Percentiles rank a stretch among this genome's conserved stretches.
phyloP scores from a whole-genome alignment of 768 basidiomycete genomes.

The Daedaleopsis nitida region DNA sequence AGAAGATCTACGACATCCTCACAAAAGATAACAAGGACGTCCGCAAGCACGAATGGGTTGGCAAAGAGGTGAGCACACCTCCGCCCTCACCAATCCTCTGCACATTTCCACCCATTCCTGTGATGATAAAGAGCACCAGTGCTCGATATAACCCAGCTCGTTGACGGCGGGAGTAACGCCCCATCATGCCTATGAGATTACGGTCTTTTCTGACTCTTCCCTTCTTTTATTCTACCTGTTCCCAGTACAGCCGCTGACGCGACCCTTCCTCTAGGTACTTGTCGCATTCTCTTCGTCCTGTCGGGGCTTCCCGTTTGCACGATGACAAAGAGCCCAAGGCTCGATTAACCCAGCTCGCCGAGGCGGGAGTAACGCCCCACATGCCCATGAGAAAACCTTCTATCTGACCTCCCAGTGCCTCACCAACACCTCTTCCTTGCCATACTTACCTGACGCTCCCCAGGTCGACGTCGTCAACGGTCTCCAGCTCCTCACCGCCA shows the following conservation, averaged over 20 bases:
- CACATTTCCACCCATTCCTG: not conserved
- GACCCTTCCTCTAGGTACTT: slow-evolving; percentile 24
- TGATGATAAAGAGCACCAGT: slow-evolving; percentile 51
- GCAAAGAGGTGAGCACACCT: slow-evolving; percentile 83
- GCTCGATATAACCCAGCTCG: slow-evolving; percentile 60
- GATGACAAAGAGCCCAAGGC: slow-evolving; percentile 84
- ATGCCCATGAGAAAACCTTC: slow-evolving; percentile 64
- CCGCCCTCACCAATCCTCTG: not conserved
- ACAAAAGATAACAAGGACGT: slow-evolving; percentile 85
- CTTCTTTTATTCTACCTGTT: slow-evolving; percentile 31
- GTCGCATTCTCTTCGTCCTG: not conserved
- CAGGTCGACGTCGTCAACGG: slow-evolving; percentile 91
- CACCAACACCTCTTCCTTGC: not conserved
- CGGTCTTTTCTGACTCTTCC: slow-evolving; percentile 25
- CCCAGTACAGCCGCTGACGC: slow-evolving; percentile 15
- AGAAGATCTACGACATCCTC: slow-evolving; percentile 81
- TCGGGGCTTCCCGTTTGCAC: slow-evolving; percentile 9
- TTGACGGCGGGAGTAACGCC: slow-evolving; percentile 50
- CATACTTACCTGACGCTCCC: not conserved
- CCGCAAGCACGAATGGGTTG: slow-evolving; percentile 91
- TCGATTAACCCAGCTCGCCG: slow-evolving; percentile 96
- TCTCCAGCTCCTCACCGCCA: slow-evolving; percentile 90
- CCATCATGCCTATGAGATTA: slow-evolving; percentile 39
- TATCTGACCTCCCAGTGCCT: slow-evolving; percentile 22
- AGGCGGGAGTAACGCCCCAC: slow-evolving; percentile 91